Base-by-base conservation (phyloP, 768 basidiomycete genomes). In the Lanmaoa rubissima region DNA sequence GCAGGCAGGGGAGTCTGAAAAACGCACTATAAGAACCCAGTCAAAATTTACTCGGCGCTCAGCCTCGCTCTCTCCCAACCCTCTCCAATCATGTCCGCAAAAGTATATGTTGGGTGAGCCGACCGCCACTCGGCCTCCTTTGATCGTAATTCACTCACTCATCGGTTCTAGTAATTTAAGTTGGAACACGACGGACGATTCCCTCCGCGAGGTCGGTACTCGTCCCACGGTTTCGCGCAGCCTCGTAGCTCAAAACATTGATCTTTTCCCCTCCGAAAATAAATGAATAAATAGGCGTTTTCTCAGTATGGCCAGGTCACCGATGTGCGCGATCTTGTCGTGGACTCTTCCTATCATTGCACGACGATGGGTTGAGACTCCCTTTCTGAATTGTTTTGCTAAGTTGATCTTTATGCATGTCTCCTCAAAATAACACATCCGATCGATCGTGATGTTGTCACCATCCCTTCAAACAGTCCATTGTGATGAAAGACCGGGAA, bases 401-500 rank as follows among this genome's bases (percentile, higher is more conserved):
- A 50, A 72, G 70, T 52, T 42, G 19, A 61, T 54, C 54, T 70
- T 50, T 17, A 48, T 62, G 16, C 65, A 69, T 70, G 67, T 58
- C 55, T 54, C 58, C 39, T 61, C 50, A 45, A 62, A 58, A 45
- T 38, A 31, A 46, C 43, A 45, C 51, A 36, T 55, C 36, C 26
- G 54, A 54, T 43, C 45, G 38, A 28, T 48, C 40, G 17, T 54
- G 49, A 48, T 60, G 39, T 50, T 51, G 50, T 60, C 34, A 32
- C 34, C 41, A 26, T 59, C 54, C 28, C 39, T 55, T 40, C 49
- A 47, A 54, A 57, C 51, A 72, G 70, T 66, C 64, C 58, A 69
- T 73, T 54, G 72, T 73, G 54, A 73, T 74, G 72, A 70, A 74
- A 67, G 82, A 83, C 70, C 78, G 81, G 55, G 82, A 83, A 61